These are phyloP conservation scores for Penicillium egyptiacum DNA, from an alignment of 495 filamentous ascomycete species.

Conservation along the genomic window DNA sequence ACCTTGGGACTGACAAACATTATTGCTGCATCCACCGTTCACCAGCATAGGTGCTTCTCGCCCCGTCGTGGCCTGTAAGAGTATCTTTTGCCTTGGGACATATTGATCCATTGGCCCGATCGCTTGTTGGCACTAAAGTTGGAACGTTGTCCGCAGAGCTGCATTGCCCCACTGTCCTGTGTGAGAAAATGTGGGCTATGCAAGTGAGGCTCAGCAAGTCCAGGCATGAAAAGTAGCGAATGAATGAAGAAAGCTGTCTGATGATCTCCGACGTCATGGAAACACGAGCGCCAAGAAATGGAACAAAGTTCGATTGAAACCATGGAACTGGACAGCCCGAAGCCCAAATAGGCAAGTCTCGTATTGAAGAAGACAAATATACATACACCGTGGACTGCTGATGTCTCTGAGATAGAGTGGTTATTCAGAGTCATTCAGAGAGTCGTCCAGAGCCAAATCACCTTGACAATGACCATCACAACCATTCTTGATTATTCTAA, in stretches of 20 bases:
- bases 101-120: too few relatives aligned
- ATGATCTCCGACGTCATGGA: neutral
- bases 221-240: conserved; percentile 1
- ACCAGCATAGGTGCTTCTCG: too few relatives aligned
- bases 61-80: too few relatives aligned
- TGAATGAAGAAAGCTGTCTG: neutral
- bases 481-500: conserved; percentile 3
- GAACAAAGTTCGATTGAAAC: neutral
- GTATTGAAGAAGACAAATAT: conserved; percentile 16
- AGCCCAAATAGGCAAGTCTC: conserved; percentile 26
- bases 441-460: neutral
- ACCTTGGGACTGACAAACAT: too few relatives aligned
- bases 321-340: neutral
- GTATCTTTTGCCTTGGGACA: too few relatives aligned
- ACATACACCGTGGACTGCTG: neutral
- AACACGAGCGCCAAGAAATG: conserved; percentile 1
- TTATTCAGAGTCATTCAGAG: neutral
- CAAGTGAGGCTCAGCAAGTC: neutral
- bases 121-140: too few relatives aligned
- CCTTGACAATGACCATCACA: conserved; percentile 5
- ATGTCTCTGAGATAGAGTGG: too few relatives aligned
- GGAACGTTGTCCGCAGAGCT: too few relatives aligned
- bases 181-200: conserved; percentile 1
- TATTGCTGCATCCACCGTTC: too few relatives aligned
- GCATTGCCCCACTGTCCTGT: too few relatives aligned